Evolutionary conservation across 805 yeast species (phyloP), one percentile per base, ranked within the genome.

Genomic region (Candida dajiaensis): DNA sequence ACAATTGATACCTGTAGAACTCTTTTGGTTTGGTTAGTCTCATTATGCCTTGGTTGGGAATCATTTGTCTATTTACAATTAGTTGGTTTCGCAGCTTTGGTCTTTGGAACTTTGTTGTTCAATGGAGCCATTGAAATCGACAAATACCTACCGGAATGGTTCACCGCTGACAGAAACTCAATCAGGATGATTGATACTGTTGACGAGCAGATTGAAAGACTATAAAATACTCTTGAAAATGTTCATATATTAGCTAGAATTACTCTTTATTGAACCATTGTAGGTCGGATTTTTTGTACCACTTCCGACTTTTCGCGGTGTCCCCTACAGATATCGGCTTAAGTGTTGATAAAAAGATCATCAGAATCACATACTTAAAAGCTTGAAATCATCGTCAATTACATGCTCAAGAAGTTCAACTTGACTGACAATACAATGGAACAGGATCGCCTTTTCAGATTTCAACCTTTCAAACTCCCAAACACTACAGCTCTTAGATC

Each of bases 1-100:
- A 86, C 94, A 2, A 76, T 86, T 43, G 95, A 86, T 58, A 81
- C 89, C 0, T 81, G 85, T 49, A 72, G 95, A 52, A 85, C 94
- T 0, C 64, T 85, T 21, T 64, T 83, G 23, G 90, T 86, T 16
- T 86, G 95, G 95, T 35, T 81, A 1, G 75, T 83, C 9, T 86
- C 94, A 0, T 66, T 86, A 43, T 44, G 64, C 20, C 57, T 85
- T 51, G 94, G 92, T 4, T 86, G 94, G 95, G 94, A 86, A 63
- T 56, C 70, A 1, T 86, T 85, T 65, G 71, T 71, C 19, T 55
- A 67, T n/a, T 63, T 82, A 43, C 95, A 86, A 61, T 66, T 80
- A 19, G 25, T 75, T 18, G 95, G 94, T 0, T 86, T 86, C 57
- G 66, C 59, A 0, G 56, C 80, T 19, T 66, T 86, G 41, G 89